Evolutionary conservation across 2,329 filamentous ascomycete genomes (phyloP).

Genomic region (Emydomyces testavorans): DNA sequence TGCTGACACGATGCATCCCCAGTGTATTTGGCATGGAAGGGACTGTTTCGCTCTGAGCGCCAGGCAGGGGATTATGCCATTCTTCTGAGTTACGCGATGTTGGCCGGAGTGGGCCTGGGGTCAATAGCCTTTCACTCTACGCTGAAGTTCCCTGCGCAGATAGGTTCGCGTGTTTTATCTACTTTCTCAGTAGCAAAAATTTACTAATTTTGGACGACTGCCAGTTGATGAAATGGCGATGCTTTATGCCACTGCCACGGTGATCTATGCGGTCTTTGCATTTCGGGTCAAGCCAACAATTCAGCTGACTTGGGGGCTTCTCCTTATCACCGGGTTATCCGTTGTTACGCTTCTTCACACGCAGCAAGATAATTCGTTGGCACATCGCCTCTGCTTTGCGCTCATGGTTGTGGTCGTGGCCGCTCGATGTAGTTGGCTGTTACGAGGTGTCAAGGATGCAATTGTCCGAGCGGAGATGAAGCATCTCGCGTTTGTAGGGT

Average conservation of each 20-base stretch:
- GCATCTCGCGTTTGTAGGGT: background rate
- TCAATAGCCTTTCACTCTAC: slow-evolving; percentile 4
- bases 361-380: slow-evolving; percentile 1
- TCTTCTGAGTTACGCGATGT: background rate
- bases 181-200: background rate
- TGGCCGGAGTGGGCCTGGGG: background rate
- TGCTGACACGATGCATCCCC: background rate
- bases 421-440: background rate
- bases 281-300: background rate
- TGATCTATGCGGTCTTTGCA: slow-evolving; percentile 2
- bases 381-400: slow-evolving; percentile 4
- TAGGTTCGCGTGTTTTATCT: background rate
- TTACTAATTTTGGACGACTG: background rate
- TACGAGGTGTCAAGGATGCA: background rate
- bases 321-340: background rate
- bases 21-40: slow-evolving; percentile 6
- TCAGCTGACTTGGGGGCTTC: background rate
- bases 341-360: background rate
- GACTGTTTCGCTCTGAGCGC: background rate
- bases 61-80: background rate
- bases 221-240: slow-evolving; percentile 6
- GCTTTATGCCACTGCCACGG: slow-evolving; percentile 3
- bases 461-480: background rate
- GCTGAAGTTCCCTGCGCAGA: slow-evolving; percentile 1
- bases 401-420: background rate